A percentile compares a stretch with the other conserved stretches of the same genome.
phyloP scores from a whole-genome alignment of 768 basidiomycete genomes.

The Calocera cornea region DNA sequence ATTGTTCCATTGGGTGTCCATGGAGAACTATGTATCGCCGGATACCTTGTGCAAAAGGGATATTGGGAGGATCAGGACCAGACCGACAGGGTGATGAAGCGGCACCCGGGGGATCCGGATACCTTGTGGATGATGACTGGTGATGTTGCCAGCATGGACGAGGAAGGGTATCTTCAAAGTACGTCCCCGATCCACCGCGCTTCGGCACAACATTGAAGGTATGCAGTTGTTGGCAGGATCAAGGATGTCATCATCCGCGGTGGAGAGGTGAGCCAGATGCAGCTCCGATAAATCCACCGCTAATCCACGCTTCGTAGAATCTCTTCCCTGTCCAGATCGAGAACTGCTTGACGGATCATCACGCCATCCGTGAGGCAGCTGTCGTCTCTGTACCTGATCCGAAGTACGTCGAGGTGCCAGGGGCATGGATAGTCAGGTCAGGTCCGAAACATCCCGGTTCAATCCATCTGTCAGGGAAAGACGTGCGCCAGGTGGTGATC shows the following conservation, averaged over 20 bases:
- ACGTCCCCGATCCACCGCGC: slow-evolving; percentile 18
- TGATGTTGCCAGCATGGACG: slow-evolving; percentile 68
- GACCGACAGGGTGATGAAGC: slow-evolving; percentile 44
- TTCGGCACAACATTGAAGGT: background rate
- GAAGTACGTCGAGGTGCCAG: slow-evolving; percentile 64
- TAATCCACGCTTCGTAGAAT: slow-evolving; percentile 34
- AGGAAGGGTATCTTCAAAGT: slow-evolving; percentile 67
- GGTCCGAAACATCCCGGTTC: slow-evolving; percentile 22
- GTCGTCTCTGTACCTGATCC: slow-evolving; percentile 56
- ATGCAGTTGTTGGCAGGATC: slow-evolving; percentile 58
- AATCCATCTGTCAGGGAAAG: slow-evolving; percentile 32
- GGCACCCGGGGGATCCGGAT: slow-evolving; percentile 19
- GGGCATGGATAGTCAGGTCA: slow-evolving; percentile 53
- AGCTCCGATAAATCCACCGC: background rate
- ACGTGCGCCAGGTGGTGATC: slow-evolving; percentile 41
- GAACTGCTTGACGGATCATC: slow-evolving; percentile 47
- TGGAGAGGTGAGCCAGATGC: slow-evolving; percentile 43
- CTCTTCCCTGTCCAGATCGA: slow-evolving; percentile 77
- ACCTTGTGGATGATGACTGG: slow-evolving; percentile 70
- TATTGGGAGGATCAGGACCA: slow-evolving; percentile 61
- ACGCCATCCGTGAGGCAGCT: slow-evolving; percentile 54
- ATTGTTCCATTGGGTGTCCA: slow-evolving; percentile 53
- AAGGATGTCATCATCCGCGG: slow-evolving; percentile 84
- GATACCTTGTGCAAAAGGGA: slow-evolving; percentile 73
- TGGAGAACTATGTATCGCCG: slow-evolving; percentile 60